Conservation (phyloP, 208 protist genomes). For the Trypanosoma lewisi region DNA sequence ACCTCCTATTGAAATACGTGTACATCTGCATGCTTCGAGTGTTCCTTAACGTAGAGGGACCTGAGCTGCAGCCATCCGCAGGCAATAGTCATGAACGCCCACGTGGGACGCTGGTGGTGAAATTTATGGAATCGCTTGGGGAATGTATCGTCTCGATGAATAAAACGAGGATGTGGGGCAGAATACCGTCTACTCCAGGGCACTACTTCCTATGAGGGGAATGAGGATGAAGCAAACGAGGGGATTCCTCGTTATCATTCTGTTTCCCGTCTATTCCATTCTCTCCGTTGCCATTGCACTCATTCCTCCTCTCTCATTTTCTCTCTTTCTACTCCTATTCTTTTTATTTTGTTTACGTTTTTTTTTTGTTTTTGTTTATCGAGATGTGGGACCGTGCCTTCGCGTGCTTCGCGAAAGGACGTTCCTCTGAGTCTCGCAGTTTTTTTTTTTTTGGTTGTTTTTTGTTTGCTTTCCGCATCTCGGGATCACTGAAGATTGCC, state of each 20-base stretch:
- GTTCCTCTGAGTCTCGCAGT: slow-evolving; percentile 4
- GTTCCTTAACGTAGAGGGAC: slow-evolving; percentile 20
- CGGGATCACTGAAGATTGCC: neutral
- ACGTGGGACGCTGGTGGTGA: neutral
- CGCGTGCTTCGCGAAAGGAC: neutral
- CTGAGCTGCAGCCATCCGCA: neutral
- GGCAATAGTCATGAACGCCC: neutral
- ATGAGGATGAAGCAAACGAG: neutral
- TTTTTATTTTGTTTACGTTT: neutral
- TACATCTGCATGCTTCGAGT: slow-evolving; percentile 12
- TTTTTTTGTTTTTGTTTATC: slow-evolving; percentile 5
- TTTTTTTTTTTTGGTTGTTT: slow-evolving; percentile 14
- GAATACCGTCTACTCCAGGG: neutral
- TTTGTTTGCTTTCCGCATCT: neutral
- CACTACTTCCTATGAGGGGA: neutral
- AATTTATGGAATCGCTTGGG: neutral
- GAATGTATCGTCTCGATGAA: slow-evolving; percentile 6
- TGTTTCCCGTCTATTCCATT: neutral
- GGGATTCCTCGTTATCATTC: neutral
- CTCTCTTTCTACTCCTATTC: no score
- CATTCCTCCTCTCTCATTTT: neutral
- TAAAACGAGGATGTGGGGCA: slow-evolving; percentile 15
- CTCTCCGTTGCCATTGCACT: neutral
- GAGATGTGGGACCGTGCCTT: neutral
- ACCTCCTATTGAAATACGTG: slow-evolving; percentile 13